phyloP scores from a whole-genome alignment of 768 basidiomycete genomes.

The Ramaria sp. region DNA sequence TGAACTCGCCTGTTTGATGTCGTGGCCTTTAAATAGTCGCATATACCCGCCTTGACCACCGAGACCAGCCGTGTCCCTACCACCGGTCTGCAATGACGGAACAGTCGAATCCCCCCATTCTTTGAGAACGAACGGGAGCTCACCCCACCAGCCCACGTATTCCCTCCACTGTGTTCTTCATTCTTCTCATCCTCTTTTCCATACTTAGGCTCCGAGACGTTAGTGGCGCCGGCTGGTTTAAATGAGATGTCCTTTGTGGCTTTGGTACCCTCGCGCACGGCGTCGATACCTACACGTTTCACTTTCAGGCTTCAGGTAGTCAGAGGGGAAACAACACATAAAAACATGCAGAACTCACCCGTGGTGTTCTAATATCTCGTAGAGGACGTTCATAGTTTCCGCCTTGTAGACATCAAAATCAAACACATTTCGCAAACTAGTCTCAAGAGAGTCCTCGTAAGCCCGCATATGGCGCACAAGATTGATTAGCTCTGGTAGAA shows the following conservation, averaged over 20 bases:
- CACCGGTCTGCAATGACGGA: conserved; percentile 38
- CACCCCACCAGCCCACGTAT: conserved; percentile 58
- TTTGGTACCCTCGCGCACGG: conserved; percentile 42
- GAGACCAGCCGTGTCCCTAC: conserved; percentile 54
- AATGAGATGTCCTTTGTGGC: conserved; percentile 48
- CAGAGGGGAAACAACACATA: neutral
- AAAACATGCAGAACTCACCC: conserved; percentile 31
- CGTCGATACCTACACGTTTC: conserved; percentile 43
- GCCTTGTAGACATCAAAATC: conserved; percentile 62
- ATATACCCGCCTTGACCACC: conserved; percentile 62
- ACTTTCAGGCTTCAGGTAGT: conserved; percentile 30
- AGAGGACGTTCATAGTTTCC: conserved; percentile 52
- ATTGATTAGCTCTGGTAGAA: conserved; percentile 47
- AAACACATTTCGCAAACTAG: conserved; percentile 52
- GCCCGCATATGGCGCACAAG: conserved; percentile 53
- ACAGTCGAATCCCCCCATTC: neutral
- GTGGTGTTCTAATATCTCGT: conserved; percentile 46
- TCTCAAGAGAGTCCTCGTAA: conserved; percentile 46
- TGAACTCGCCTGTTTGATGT: conserved; percentile 44
- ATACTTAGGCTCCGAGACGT: conserved; percentile 44
- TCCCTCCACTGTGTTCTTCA: conserved; percentile 46
- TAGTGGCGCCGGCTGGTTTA: conserved; percentile 39
- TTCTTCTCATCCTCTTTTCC: conserved; percentile 50
- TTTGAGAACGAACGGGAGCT: neutral
- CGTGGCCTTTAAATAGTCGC: conserved; percentile 49